Evolutionary conservation across 257 asterid genomes (phyloP), one percentile per base, ranked within the genome.

Genomic region (Prunella vulgaris): DNA sequence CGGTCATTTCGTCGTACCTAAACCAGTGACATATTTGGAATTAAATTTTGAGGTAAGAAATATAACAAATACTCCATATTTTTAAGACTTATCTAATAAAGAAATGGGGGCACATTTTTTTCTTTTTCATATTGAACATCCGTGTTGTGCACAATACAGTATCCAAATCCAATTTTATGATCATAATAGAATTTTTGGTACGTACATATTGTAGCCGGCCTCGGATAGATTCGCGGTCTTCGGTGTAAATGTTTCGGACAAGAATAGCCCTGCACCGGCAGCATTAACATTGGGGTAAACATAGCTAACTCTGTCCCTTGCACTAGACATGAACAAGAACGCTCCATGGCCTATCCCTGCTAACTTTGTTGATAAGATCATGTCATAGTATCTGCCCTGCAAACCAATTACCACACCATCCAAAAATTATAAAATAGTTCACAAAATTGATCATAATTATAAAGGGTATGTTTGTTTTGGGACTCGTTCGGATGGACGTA

Each of bases 261-360:
- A 79, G 60, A 92, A 53, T 40, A 92, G 73, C 54, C 95, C 96
- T 15, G 98, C 94, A 15, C 96, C 98, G 2, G 92, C 96, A 53
- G 92, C 77, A 56, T 92, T 92, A 46, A 86, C 98, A 28, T 92
- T 86, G 3, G 98, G 98, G 78, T 92, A 92, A 48, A 87, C 5
- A 38, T 89, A 92, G 83, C 98, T 89, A 13, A 84, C 92, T 60
- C 85, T 74, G 67, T 89, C 98, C 24, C 98, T 78, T 25, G 95
- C 95, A 25, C 85, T 80, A 4, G 96, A 73, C 95, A 92, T 80
- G 67, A 87, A 92, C 85, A 92, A 73, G 90, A 92, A 89, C 17
- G 93, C 79, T 1, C 85, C 96, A 75, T 87, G 96, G 0, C 98
- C 98, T 3, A 92, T 44, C 70, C 96, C 96, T 1, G 98, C 96